Evolutionary conservation across 176 grass and related monocot species (phyloP), one percentile per base, ranked within the genome.

Genomic region (Bolboschoenus planiculmis): DNA sequence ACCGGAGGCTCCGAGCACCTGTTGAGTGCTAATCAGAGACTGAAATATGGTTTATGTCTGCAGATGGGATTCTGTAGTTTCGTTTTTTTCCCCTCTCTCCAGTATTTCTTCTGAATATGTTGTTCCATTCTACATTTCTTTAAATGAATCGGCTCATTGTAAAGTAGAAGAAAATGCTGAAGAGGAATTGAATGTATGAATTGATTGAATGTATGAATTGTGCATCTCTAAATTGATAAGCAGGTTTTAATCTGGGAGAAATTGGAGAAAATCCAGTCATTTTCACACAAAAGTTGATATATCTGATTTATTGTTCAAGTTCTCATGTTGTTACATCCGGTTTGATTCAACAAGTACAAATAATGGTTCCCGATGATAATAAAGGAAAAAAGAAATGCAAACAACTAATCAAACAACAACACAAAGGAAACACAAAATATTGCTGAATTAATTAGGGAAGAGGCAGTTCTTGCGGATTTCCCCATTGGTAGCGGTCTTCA

Each of bases 391-490:
- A 26, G 0, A 74, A 46, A 27, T 47, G 21, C 10, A 74, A 74
- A 10, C 4, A 47, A 47, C 15, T 2, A 74, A 74, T 26, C 21
- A 47, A 48, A 51, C 23, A 51, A 76, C 16, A 76, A 48, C 29
- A 29, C 39, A 73, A 11, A 72, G 2, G 39, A 39, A 58, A 24
- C 9, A 40, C 7, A 2, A 26, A 18, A 11, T 9, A 5, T 7
- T 16, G 21, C 67, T 46, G 10, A 47, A 47, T 65, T 36, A 82
- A 62, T 82, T 82, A 40, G 53, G 39, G 2, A 29, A 33, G 15
- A 42, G 13, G 77, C 94, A 97, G 29, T 90, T 88, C 35, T 60
- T 84, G 43, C 94, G 87, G 88, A 97, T 88, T 73, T 97, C 83
- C 10, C 91, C 94, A 39, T 54, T 8, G 0, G 20, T 64, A 14